Conservation (phyloP, 371 early-diverging fungal genomes). For the Actinomortierella ambigua region DNA sequence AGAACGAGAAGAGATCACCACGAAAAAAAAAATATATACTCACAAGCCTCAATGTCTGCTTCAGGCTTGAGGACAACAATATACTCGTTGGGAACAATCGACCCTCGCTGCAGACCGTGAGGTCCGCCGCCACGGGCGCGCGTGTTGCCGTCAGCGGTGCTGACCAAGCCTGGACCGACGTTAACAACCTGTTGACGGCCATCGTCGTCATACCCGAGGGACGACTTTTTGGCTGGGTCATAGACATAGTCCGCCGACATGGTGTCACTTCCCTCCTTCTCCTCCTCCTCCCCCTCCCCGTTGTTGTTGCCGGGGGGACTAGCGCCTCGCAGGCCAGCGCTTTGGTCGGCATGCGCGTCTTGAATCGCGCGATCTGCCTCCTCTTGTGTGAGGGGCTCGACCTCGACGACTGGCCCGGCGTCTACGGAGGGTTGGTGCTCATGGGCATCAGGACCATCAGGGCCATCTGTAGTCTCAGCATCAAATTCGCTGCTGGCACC, state of each 20-base stretch:
- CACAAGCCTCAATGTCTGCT: slow-evolving; percentile 21
- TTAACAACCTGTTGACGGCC: slow-evolving; percentile 40
- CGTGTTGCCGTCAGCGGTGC: slow-evolving; percentile 28
- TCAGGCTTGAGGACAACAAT: slow-evolving; percentile 38
- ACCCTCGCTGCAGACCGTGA: slow-evolving; percentile 35
- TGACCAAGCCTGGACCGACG: slow-evolving; percentile 25
- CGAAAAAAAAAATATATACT: slow-evolving; percentile 1
- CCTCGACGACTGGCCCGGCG: no score
- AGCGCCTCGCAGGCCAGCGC: no score
- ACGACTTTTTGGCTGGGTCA: slow-evolving; percentile 24
- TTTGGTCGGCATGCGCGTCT: no score
- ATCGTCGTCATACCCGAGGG: slow-evolving; percentile 27
- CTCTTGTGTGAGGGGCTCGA: no score
- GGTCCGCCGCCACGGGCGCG: slow-evolving; percentile 23
- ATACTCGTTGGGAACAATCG: slow-evolving; percentile 37
- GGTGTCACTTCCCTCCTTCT: neutral
- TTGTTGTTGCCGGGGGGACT: neutral
- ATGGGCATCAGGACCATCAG: slow-evolving; percentile 1
- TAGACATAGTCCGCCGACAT: slow-evolving; percentile 10
- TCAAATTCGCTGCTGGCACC: neutral
- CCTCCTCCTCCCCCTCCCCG: neutral
- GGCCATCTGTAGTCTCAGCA: neutral
- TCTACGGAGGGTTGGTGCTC: no score
- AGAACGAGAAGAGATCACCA: slow-evolving; percentile 3
- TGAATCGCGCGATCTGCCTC: no score